Evolutionary conservation across 2,329 filamentous ascomycete genomes (phyloP).

Genomic region (Diaporthe ampelina): DNA sequence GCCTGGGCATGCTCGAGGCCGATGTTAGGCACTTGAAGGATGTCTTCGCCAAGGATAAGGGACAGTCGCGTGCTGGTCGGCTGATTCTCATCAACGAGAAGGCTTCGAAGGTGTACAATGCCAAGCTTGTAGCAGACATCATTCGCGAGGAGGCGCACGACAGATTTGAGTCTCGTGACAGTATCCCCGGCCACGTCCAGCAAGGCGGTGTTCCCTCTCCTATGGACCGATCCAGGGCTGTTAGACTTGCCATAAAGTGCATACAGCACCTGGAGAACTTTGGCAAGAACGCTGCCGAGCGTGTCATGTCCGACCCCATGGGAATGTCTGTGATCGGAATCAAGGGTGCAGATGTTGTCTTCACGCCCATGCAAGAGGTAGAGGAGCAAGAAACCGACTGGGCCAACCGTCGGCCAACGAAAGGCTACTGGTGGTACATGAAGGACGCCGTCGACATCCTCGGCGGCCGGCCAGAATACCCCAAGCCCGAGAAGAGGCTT

Average conservation of each 20-base stretch:
- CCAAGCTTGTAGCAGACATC: constrained; percentile 94
- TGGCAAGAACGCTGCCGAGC: constrained; percentile 73
- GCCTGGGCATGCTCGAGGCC: constrained; percentile 89
- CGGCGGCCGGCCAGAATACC: constrained; percentile 76
- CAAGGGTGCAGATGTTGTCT: constrained; percentile 89
- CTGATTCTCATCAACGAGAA: constrained; percentile 98
- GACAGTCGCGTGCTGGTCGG: constrained; percentile 90
- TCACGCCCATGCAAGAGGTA: constrained; percentile 83
- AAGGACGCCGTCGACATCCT: constrained; percentile 88
- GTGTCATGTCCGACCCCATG: constrained; percentile 80
- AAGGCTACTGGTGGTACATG: constrained; percentile 87
- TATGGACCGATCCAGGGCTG: constrained; percentile 95
- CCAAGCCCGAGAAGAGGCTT: constrained; percentile 63
- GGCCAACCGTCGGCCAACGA: constrained; percentile 86
- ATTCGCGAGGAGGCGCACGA: constrained; percentile 94
- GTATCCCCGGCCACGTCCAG: constrained; percentile 93
- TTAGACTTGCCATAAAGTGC: constrained; percentile 93
- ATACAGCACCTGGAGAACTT: constrained; percentile 91
- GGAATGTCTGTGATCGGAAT: constrained; percentile 91
- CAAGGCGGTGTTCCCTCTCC: constrained; percentile 93
- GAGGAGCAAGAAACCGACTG: constrained; percentile 93
- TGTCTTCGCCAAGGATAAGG: constrained; percentile 86
- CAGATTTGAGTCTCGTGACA: constrained; percentile 91
- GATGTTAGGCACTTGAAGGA: constrained; percentile 92
- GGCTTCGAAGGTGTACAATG: constrained; percentile 89